A percentile compares a stretch with the other conserved stretches of the same genome.
Conservation (phyloP, 2,329 filamentous ascomycete genomes). For the Fusarium bulbicola region DNA sequence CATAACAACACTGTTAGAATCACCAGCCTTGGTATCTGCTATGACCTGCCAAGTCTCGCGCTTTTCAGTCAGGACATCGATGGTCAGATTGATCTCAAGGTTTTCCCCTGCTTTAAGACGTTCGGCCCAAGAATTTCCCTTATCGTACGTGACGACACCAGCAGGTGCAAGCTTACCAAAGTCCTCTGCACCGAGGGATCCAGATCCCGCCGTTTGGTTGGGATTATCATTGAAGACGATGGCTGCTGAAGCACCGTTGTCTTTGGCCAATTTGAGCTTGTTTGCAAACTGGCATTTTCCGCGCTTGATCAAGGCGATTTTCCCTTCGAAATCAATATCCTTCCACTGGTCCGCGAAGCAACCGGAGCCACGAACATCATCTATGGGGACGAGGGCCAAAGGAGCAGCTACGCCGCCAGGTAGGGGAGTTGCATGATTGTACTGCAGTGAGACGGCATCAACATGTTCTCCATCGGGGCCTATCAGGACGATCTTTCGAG, state of each 20-base stretch:
- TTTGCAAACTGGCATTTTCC: slow-evolving; percentile 52
- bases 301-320: slow-evolving; percentile 54
- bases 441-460: slow-evolving; percentile 47
- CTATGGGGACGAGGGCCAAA: slow-evolving; percentile 46
- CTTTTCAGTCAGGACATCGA: slow-evolving; percentile 50
- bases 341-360: slow-evolving; percentile 53
- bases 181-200: slow-evolving; percentile 60
- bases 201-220: slow-evolving; percentile 52
- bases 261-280: slow-evolving; percentile 51
- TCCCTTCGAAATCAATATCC: slow-evolving; percentile 51
- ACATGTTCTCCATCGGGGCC: slow-evolving; percentile 7
- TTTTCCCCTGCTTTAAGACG: slow-evolving; percentile 45
- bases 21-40: slow-evolving; percentile 52
- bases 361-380: slow-evolving; percentile 45
- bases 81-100: slow-evolving; percentile 44
- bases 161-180: slow-evolving; percentile 47
- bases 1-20: slow-evolving; percentile 51
- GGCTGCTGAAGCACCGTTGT: slow-evolving; percentile 51
- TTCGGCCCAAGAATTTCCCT: slow-evolving; percentile 47
- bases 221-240: slow-evolving; percentile 70
- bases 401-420: slow-evolving; percentile 44
- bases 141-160: slow-evolving; percentile 46
- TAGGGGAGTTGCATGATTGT: slow-evolving; percentile 52
- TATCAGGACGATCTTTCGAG: neutral
- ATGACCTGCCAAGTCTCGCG: slow-evolving; percentile 53